Evolutionary conservation across 2,329 filamentous ascomycete genomes (phyloP).

Genomic region (Tolypocladium guangdongense): DNA sequence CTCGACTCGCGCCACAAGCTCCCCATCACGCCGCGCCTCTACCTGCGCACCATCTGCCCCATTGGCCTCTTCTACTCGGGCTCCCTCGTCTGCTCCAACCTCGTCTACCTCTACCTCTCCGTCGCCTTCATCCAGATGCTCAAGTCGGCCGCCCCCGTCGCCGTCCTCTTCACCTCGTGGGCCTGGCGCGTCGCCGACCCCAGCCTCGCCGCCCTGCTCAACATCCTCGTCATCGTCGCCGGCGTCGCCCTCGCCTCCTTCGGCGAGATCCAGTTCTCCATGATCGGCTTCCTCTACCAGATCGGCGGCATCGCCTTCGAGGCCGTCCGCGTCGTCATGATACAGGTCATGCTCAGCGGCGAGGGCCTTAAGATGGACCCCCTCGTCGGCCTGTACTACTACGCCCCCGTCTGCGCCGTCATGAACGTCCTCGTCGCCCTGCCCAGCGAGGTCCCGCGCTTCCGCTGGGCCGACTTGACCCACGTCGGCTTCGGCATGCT

Average conservation of each 20-base stretch:
- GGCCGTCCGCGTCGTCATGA: conserved; percentile 73
- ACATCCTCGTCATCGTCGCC: conserved; percentile 39
- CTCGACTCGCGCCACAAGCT: conserved; percentile 53
- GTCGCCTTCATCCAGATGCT: conserved; percentile 64
- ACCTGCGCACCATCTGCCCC: conserved; percentile 52
- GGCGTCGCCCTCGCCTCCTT: conserved; percentile 41
- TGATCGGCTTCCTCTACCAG: conserved; percentile 58
- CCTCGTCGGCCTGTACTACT: conserved; percentile 81
- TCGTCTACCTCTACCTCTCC: conserved; percentile 56
- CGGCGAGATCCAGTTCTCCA: conserved; percentile 59
- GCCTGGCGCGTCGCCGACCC: conserved; percentile 40
- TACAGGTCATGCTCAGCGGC: conserved; percentile 67
- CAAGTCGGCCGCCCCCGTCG: conserved; percentile 57
- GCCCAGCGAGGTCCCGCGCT: conserved; percentile 54
- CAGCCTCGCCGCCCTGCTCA: conserved; percentile 30
- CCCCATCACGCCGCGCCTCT: conserved; percentile 49
- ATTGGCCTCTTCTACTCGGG: conserved; percentile 56
- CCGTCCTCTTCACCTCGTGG: conserved; percentile 57
- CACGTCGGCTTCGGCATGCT: conserved; percentile 55
- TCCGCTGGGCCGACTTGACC: conserved; percentile 56
- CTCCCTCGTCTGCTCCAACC: conserved; percentile 55
- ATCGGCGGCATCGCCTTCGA: conserved; percentile 69
- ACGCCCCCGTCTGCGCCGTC: conserved; percentile 70
- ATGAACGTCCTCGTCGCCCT: conserved; percentile 68
- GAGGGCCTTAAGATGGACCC: conserved; percentile 80